Percentiles rank a stretch among this genome's conserved stretches.
phyloP scores from a whole-genome alignment of 768 basidiomycete genomes.

The Hypholoma fasciculare region DNA sequence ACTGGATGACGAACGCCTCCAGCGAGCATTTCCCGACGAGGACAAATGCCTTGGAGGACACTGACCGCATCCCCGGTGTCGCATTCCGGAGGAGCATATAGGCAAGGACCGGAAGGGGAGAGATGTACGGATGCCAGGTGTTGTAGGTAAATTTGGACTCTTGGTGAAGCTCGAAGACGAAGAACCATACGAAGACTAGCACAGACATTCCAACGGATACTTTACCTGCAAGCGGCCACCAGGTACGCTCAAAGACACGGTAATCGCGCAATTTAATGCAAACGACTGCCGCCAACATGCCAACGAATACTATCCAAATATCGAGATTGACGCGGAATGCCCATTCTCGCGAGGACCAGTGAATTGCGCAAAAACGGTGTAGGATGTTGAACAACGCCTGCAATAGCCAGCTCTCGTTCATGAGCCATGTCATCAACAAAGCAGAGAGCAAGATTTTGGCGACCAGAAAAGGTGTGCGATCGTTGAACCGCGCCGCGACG shows the following conservation, averaged over 20 bases:
- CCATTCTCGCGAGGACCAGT: slow-evolving; percentile 89
- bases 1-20: slow-evolving; percentile 92
- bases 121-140: slow-evolving; percentile 79
- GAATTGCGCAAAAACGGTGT: slow-evolving; percentile 65
- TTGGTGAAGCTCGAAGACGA: slow-evolving; percentile 76
- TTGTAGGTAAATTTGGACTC: slow-evolving; percentile 88
- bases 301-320: slow-evolving; percentile 85
- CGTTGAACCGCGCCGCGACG: slow-evolving; percentile 73
- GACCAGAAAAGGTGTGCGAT: slow-evolving; percentile 63
- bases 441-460: slow-evolving; percentile 72
- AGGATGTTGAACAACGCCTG: slow-evolving; percentile 64
- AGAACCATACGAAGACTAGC: slow-evolving; percentile 70
- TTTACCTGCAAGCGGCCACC: slow-evolving; percentile 60
- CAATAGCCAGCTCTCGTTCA: slow-evolving; percentile 62
- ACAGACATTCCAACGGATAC: slow-evolving; percentile 48
- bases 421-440: slow-evolving; percentile 60
- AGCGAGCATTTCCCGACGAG: slow-evolving; percentile 87
- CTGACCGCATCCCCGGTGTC: slow-evolving; percentile 66
- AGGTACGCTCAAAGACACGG: slow-evolving; percentile 65
- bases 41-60: slow-evolving; percentile 66
- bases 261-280: slow-evolving; percentile 76
- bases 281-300: slow-evolving; percentile 77
- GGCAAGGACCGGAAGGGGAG: slow-evolving; percentile 76
- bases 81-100: slow-evolving; percentile 81
- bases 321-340: slow-evolving; percentile 87